Evolutionary conservation across 805 yeast genomes (phyloP).

Genomic region (Metschnikowia continentalis): DNA sequence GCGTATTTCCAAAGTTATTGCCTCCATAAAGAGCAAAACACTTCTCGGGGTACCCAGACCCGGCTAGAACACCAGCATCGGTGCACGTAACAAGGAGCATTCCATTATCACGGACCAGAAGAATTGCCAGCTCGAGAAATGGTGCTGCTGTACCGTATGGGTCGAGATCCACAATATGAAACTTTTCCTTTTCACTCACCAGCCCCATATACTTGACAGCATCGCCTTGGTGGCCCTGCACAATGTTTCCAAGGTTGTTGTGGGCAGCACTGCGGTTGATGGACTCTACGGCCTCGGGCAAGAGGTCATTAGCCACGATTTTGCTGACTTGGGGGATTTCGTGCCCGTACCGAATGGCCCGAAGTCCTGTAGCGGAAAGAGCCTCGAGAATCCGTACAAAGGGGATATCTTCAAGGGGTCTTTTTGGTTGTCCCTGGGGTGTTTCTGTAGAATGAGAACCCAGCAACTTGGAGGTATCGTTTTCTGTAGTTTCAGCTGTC

Average conservation of each 20-base stretch:
- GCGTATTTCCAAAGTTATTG: constrained; percentile 63
- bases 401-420: constrained; percentile 3
- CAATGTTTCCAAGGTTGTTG: constrained; percentile 56
- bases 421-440: background rate
- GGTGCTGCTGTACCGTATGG: constrained; percentile 99
- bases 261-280: constrained; percentile 67
- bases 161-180: constrained; percentile 88
- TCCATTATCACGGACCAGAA: constrained; percentile 80
- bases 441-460: background rate
- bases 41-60: constrained; percentile 94
- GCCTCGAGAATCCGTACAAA: constrained; percentile 74
- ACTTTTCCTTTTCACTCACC: constrained; percentile 44
- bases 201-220: constrained; percentile 77
- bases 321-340: constrained; percentile 75
- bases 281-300: constrained; percentile 78
- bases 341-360: constrained; percentile 90
- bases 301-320: constrained; percentile 86
- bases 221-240: constrained; percentile 74
- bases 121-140: constrained; percentile 87
- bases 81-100: constrained; percentile 89
- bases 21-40: constrained; percentile 96
- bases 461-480: too few species aligned
- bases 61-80: constrained; percentile 92
- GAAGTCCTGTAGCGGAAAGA: constrained; percentile 87
- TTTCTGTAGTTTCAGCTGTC: too few species aligned